phyloP scores from a whole-genome alignment of 176 grass and related monocot genomes.

The Metroxylon sagu region DNA sequence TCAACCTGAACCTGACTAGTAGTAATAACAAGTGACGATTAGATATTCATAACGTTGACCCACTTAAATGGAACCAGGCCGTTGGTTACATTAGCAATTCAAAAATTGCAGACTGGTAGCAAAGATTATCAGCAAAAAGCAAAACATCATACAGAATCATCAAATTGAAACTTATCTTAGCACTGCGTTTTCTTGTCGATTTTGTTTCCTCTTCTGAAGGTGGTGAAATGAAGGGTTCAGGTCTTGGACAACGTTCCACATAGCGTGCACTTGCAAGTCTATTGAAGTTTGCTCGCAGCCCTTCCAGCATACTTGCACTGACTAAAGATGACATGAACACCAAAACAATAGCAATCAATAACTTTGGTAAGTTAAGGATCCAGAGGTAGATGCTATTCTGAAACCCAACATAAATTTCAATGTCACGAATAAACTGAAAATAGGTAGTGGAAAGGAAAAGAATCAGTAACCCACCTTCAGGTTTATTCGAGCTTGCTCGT shows the following conservation, averaged over 20 bases:
- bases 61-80: no score
- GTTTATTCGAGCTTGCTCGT: slow-evolving; percentile 34
- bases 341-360: background rate
- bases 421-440: no score
- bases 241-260: slow-evolving; percentile 71
- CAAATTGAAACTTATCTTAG: slow-evolving; percentile 43
- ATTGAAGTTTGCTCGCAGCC: slow-evolving; percentile 51
- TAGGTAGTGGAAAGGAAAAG: no score
- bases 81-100: no score
- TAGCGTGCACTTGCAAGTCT: slow-evolving; percentile 55
- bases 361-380: background rate
- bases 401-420: no score
- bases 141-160: no score
- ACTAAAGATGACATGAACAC: background rate
- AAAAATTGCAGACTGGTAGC: no score
- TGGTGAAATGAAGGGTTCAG: slow-evolving; percentile 60
- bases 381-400: no score
- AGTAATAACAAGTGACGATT: no score
- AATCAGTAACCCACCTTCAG: slow-evolving; percentile 21
- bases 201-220: slow-evolving; percentile 38
- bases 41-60: no score
- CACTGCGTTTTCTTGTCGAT: slow-evolving; percentile 44
- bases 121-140: no score
- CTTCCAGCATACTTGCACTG: slow-evolving; percentile 26
- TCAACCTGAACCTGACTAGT: no score